Conservation (phyloP, 257 asterid genomes). For the Striga asiatica region DNA sequence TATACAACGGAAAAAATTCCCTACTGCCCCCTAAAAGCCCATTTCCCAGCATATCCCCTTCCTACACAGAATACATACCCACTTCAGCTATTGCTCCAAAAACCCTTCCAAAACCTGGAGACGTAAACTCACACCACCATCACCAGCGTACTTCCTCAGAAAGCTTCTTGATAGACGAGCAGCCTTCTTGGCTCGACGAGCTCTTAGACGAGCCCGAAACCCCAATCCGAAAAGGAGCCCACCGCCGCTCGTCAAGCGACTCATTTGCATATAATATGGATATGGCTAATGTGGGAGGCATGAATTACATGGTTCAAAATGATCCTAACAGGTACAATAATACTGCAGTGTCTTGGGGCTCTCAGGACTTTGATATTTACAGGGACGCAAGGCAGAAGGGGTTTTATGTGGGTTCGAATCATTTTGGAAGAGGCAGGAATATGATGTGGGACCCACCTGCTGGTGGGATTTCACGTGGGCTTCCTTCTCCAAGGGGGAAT, state of each 20-base stretch:
- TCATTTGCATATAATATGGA: constrained; percentile 76
- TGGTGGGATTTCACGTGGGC: constrained; percentile 30
- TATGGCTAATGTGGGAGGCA: constrained; percentile 23
- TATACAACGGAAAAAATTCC: constrained; percentile 56
- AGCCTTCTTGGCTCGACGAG: constrained; percentile 90
- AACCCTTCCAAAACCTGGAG: constrained; percentile 38
- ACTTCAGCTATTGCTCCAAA: constrained; percentile 35
- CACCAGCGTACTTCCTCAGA: constrained; percentile 93
- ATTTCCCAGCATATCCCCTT: constrained; percentile 61
- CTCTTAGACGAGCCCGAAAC: constrained; percentile 91
- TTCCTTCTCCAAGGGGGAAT: constrained; percentile 39
- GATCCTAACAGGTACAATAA: constrained; percentile 34
- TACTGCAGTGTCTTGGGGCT: constrained; percentile 52
- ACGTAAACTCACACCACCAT: constrained; percentile 38
- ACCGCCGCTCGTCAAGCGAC: constrained; percentile 92
- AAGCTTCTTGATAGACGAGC: constrained; percentile 65
- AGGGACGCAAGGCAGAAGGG: constrained; percentile 37
- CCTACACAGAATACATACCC: constrained; percentile 56
- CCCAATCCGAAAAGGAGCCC: constrained; percentile 76
- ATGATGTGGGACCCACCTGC: constrained; percentile 49
- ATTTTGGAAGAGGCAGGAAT: constrained; percentile 36
- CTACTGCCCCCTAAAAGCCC: constrained; percentile 94
- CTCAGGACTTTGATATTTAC: constrained; percentile 50
- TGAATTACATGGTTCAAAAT: constrained; percentile 41
- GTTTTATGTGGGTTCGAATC: constrained; percentile 37